Conservation (phyloP, 257 asterid species). For the Gentiana straminea region DNA sequence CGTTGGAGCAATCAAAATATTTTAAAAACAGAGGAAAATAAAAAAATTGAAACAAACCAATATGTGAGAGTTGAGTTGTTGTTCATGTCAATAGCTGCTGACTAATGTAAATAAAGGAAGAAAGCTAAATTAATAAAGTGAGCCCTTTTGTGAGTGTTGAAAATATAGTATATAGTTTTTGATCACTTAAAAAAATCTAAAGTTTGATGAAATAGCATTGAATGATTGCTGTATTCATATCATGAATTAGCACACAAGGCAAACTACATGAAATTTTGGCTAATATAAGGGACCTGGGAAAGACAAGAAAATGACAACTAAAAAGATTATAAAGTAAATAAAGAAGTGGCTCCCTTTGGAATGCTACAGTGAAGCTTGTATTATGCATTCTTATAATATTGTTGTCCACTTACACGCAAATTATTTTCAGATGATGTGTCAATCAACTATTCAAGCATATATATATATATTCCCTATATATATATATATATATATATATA, state of each 20-base stretch:
- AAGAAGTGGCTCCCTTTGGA: conserved; percentile 18
- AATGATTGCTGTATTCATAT: not conserved
- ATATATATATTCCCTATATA: no score
- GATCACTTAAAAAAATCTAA: conserved; percentile 4
- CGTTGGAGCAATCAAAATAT: no score
- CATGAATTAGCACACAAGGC: conserved; percentile 18
- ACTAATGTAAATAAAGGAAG: not conserved
- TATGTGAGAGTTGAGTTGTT: not conserved
- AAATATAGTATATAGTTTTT: conserved; percentile 5
- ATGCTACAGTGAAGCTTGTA: conserved; percentile 11
- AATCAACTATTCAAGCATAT: no score
- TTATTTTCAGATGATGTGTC: no score
- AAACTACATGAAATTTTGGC: conserved; percentile 21
- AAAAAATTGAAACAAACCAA: not conserved
- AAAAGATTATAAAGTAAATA: conserved; percentile 15
- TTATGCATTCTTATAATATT: not conserved
- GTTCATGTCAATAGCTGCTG: not conserved
- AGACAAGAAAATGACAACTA: conserved; percentile 12
- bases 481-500: no score
- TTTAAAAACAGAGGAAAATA: not conserved
- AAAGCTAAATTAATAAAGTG: not conserved
- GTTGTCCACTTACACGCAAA: not conserved
- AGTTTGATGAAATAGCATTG: not conserved
- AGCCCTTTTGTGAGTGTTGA: conserved; percentile 12
- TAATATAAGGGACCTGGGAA: conserved; percentile 18